These are phyloP conservation scores for Bacterosira constricta DNA, from an alignment of 108 stramenopile genomes.

Conservation along the genomic window DNA sequence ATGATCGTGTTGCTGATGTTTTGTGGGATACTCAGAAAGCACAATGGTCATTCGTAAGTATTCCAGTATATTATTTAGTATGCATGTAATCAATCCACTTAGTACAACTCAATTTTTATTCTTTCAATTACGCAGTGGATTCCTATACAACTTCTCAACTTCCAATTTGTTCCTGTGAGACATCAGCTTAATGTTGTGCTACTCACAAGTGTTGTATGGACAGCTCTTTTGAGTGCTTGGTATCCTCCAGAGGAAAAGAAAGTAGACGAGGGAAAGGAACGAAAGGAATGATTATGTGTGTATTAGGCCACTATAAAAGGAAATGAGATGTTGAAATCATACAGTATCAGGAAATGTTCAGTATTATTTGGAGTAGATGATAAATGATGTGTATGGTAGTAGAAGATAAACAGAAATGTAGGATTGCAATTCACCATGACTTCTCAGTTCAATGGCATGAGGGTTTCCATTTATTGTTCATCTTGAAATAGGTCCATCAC, in stretches of 20 bases:
- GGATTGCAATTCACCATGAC: too few relatives aligned
- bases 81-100: background rate
- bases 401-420: too few relatives aligned
- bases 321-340: too few relatives aligned
- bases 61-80: background rate
- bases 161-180: conserved; percentile 73
- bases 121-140: conserved; percentile 14
- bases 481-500: too few relatives aligned
- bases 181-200: conserved; percentile 86
- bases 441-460: too few relatives aligned
- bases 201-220: conserved; percentile 78
- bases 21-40: conserved; percentile 71
- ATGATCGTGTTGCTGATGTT: conserved; percentile 65
- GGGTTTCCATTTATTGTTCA: too few relatives aligned
- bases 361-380: too few relatives aligned
- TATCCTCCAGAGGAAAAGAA: conserved; percentile 67
- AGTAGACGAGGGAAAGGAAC: conserved; percentile 20
- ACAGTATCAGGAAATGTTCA: too few relatives aligned
- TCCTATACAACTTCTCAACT: conserved; percentile 64
- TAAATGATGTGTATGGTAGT: too few relatives aligned
- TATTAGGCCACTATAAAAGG: background rate
- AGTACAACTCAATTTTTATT: background rate
- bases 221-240: conserved; percentile 77
- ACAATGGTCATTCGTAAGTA: conserved; percentile 32
- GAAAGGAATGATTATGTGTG: background rate